A percentile compares a stretch with the other conserved stretches of the same genome.
Evolutionary conservation across 345 rosid species (phyloP).

Genomic region (Populus deltoides): DNA sequence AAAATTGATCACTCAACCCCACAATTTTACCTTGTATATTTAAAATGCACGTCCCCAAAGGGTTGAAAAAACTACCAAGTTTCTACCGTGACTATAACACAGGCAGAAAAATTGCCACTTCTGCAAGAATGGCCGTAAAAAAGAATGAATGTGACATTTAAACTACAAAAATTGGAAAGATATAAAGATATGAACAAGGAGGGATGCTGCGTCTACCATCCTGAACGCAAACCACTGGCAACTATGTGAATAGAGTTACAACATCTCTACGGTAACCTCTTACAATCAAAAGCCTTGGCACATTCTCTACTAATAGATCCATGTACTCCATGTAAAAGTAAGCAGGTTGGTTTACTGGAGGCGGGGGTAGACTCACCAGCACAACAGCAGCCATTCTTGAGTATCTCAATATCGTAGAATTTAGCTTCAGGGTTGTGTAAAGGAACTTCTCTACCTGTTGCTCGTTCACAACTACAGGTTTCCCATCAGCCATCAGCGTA

Average conservation of each 20-base stretch:
- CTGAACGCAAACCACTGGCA: neutral
- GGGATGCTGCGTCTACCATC: slow-evolving; percentile 8
- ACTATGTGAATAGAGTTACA: slow-evolving; percentile 89
- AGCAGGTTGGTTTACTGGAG: slow-evolving; percentile 74
- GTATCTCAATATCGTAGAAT: slow-evolving; percentile 67
- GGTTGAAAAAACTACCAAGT: slow-evolving; percentile 4
- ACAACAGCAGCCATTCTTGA: slow-evolving; percentile 94
- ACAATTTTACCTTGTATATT: neutral
- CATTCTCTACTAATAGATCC: slow-evolving; percentile 96
- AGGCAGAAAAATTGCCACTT: neutral
- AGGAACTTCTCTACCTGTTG: slow-evolving; percentile 83
- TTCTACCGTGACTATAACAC: neutral
- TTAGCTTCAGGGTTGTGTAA: slow-evolving; percentile 75
- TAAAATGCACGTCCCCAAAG: slow-evolving; percentile 10
- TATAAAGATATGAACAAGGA: slow-evolving; percentile 25
- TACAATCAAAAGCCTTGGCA: slow-evolving; percentile 87
- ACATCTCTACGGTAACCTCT: slow-evolving; percentile 98
- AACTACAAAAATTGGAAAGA: slow-evolving; percentile 11
- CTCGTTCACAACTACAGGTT: slow-evolving; percentile 69
- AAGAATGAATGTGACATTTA: slow-evolving; percentile 37
- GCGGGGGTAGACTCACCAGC: slow-evolving; percentile 81
- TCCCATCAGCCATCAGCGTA: slow-evolving; percentile 70
- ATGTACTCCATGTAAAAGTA: slow-evolving; percentile 99
- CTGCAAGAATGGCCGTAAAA: slow-evolving; percentile 14
- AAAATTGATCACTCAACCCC: neutral